Conservation (phyloP, 176 grass and related monocot genomes). For the Zea luxurians region DNA sequence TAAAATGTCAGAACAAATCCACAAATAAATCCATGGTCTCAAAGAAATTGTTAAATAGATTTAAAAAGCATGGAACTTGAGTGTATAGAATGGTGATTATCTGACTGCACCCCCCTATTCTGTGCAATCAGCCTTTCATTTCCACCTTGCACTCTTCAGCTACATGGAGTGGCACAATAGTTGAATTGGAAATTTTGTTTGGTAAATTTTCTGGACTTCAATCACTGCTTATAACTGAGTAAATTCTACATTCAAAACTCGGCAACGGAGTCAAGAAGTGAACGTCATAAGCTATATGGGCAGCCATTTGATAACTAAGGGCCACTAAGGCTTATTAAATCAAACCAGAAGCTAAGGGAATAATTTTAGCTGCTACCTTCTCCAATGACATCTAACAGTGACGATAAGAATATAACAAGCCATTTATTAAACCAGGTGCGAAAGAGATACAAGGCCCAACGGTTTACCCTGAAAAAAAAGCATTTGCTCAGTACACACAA, state of each 20-base stretch:
- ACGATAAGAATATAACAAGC: background rate
- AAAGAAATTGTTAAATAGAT: slow-evolving; percentile 18
- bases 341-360: background rate
- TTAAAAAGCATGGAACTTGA: slow-evolving; percentile 1
- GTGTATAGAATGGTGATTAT: background rate
- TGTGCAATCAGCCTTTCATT: background rate
- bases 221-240: slow-evolving; percentile 17
- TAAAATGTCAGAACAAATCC: slow-evolving; percentile 9
- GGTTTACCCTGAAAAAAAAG: background rate
- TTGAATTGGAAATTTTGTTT: background rate
- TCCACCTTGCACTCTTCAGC: background rate
- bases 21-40: background rate
- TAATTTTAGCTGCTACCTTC: background rate
- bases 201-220: background rate
- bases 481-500: background rate
- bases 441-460: background rate
- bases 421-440: background rate
- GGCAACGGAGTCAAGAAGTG: background rate
- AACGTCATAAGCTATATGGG: background rate
- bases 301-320: background rate
- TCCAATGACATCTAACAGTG: slow-evolving; percentile 16
- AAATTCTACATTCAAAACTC: background rate
- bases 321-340: background rate
- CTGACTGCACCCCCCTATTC: background rate
- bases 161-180: background rate